Evolutionary conservation across 345 rosid genomes (phyloP), one percentile per base, ranked within the genome.

Genomic region (Populus euphratica): DNA sequence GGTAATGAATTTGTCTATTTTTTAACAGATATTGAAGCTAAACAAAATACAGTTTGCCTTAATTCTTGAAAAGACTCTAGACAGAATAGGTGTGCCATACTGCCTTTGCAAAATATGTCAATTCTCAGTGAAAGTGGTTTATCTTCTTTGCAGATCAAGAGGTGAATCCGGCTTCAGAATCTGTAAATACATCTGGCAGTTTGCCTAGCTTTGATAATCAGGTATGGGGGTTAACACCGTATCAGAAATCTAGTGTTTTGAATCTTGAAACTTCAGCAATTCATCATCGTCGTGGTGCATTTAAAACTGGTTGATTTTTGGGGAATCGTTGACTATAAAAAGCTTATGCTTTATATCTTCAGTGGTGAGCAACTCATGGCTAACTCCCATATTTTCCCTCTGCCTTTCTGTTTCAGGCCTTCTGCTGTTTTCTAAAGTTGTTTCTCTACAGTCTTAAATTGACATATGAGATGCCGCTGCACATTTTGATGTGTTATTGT

Each of bases 61-160:
- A 16, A 18, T 44, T 31, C 61, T 62, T 54, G 63, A 16, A 69
- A 21, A 33, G 29, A 65, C 76, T 63, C 20, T 61, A 31, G 68
- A 5, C 21, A 63, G 50, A 50, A 47, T 49, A 33, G 33, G 52
- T 64, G 50, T 75, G 56, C 62, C 59, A 20, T 44, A 13, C 50
- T 47, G 18, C 17, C 17, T 11, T 27, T 52, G 29, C n/a, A 50
- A 21, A 41, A 31, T 35, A 16, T 43, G 71, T 20, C 27, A 54
- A 21, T 78, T 52, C 4, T 61, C 20, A 2, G 31, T 52, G 36
- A 81, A 70, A 38, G 11, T 36, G 12, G 25, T 38, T 38, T 79
- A 21, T 77, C 13, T 38, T 78, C 69, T 29, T 6, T 61, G 61
- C 81, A 83, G 88, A 69, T 76, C 78, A 76, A 76, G 84, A 43